Percentiles rank a stretch among this genome's conserved stretches.
Evolutionary conservation across 768 basidiomycete genomes (phyloP).

Genomic region (Agrocybe chaxingu): DNA sequence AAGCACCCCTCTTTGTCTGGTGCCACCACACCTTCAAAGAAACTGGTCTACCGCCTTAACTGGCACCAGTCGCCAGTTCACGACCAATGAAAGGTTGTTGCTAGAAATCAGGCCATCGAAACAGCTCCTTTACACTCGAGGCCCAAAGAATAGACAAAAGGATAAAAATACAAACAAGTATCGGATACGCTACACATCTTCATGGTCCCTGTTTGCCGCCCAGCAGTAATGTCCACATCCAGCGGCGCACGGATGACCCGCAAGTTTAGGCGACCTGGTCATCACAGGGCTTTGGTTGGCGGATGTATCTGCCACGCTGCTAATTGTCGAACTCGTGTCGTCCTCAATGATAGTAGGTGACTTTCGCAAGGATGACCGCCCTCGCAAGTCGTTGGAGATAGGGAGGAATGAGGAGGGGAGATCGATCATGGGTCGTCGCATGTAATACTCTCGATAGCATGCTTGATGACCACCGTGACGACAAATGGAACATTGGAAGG

Average conservation of each 20-base stretch:
- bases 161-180: not conserved
- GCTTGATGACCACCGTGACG: constrained; percentile 79
- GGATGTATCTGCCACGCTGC: constrained; percentile 17
- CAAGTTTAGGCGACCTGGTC: constrained; percentile 20
- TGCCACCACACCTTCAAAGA: too few relatives aligned
- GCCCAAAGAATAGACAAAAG: not conserved
- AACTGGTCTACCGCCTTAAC: too few relatives aligned
- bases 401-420: constrained; percentile 28
- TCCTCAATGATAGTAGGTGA: constrained; percentile 19
- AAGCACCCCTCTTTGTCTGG: too few relatives aligned
- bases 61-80: too few relatives aligned
- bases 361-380: constrained; percentile 12
- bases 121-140: not conserved
- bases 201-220: constrained; percentile 37
- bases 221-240: constrained; percentile 86
- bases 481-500: constrained; percentile 76
- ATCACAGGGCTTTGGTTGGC: constrained; percentile 12
- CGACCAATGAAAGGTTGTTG: too few relatives aligned
- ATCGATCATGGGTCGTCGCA: constrained; percentile 52
- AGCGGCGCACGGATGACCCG: constrained; percentile 69
- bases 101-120: too few relatives aligned
- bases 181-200: constrained; percentile 6
- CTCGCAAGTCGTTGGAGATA: constrained; percentile 10
- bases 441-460: constrained; percentile 71
- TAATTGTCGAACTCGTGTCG: constrained; percentile 17